Base-by-base conservation (phyloP, 805 yeast species). In the Suhomyces vadensis region DNA sequence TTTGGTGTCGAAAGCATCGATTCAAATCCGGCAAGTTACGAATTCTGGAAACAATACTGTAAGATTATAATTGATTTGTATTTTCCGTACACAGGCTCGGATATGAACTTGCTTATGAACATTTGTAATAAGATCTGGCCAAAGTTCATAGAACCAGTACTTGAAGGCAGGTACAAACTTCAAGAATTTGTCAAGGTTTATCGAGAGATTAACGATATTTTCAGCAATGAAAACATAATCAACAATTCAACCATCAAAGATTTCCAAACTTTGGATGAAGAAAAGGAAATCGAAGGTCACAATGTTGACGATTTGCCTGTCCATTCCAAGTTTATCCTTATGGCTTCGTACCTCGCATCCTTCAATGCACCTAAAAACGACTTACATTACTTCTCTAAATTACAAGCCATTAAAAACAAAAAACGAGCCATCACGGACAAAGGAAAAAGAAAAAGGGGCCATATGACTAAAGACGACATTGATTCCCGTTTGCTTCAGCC, bases 331-430 rank as follows among this genome's bases (percentile, higher is more conserved):
- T 87, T 77, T 56, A 64, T 91, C n/a, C 63, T 90, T 11, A 75
- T 89, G 24, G 88, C 96, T 1, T 83, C 95, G 0, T 91, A 85
- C 60, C 65, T 90, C 38, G 95, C 96, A 0, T 88, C 96, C 0
- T 86, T 78, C 57, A 79, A 81, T 44, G 86, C 84, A 23, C 81
- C 84, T 2, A 77, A 79, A 48, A 77, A 76, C 55, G 97, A 90
- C 61, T 67, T 82, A 55, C 77, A 80, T 41, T 69, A 78, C 42
- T 91, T 87, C 55, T 84, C 96, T 24, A 80, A 75, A 47, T 68
- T 85, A 35, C 66, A 66, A 43, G 57, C 64, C 11, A 54, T 58
- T 21, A 65, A 65, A 35, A 50, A 55, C 22, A 65, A 62, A 47
- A 55, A 78, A 73, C 49, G 79, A 75, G 73, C 47, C 6, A 37